A percentile compares a stretch with the other conserved stretches of the same genome.
Evolutionary conservation across 495 filamentous ascomycete genomes (phyloP).

Genomic region (Mytilinidion resinicola): DNA sequence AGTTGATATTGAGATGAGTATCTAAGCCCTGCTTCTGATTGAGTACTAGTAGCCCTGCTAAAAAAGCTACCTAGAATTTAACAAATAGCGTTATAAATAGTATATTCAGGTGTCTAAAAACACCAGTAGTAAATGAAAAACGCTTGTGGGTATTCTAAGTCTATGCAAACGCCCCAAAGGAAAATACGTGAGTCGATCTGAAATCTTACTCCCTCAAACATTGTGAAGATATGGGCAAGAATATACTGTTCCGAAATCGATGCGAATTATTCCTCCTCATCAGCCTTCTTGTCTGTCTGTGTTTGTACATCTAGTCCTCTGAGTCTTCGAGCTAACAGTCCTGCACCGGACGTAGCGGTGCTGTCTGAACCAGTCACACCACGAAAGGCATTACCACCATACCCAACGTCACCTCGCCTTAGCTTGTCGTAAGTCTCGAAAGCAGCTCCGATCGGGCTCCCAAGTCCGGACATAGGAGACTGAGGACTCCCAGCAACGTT

Average conservation of each 20-base stretch:
- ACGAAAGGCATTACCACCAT: conserved; percentile 55
- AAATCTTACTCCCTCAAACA: too few species aligned
- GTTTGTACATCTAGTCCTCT: conserved; percentile 29
- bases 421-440: conserved; percentile 56
- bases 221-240: too few species aligned
- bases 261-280: background rate
- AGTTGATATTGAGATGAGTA: too few species aligned
- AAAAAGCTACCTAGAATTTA: too few species aligned
- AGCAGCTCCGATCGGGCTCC: background rate
- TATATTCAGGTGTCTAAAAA: too few species aligned
- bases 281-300: conserved; percentile 2
- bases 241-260: background rate
- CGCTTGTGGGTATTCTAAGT: too few species aligned
- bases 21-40: too few species aligned
- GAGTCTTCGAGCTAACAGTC: conserved; percentile 32
- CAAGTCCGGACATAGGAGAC: background rate
- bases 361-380: conserved; percentile 8
- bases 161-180: too few species aligned
- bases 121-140: too few species aligned
- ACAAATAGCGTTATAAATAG: too few species aligned
- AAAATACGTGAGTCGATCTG: too few species aligned
- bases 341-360: conserved; percentile 16
- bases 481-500: background rate
- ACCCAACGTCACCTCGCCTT: conserved; percentile 59
- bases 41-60: too few species aligned